Conservation (phyloP, 352 stramenopile species). For the Thalassiosira mediterranea region DNA sequence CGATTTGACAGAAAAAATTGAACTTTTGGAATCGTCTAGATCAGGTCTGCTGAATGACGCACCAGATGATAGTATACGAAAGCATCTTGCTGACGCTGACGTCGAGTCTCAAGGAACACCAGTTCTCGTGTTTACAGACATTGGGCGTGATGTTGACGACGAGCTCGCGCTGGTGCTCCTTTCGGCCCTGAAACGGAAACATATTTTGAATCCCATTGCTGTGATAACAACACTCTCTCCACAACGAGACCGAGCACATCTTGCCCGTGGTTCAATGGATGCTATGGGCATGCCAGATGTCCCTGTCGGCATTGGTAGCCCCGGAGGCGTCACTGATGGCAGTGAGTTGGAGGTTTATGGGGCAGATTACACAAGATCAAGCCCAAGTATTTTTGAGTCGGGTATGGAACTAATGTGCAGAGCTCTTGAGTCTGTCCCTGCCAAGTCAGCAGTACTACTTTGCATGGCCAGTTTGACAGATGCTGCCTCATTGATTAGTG, state of each 20-base stretch:
- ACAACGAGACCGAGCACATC: constrained; percentile 41
- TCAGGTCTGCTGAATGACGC: constrained; percentile 16
- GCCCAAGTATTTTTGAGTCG: constrained; percentile 58
- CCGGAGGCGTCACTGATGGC: constrained; percentile 39
- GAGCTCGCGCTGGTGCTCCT: constrained; percentile 58
- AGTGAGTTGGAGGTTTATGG: constrained; percentile 55
- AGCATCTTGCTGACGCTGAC: constrained; percentile 30
- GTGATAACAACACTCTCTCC: constrained; percentile 55
- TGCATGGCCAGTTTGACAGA: constrained; percentile 63
- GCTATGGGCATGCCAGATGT: constrained; percentile 63
- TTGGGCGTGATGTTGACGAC: constrained; percentile 65
- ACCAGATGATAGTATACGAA: constrained; percentile 10
- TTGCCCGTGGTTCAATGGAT: constrained; percentile 58
- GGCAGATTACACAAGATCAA: constrained; percentile 54
- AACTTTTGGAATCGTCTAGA: constrained; percentile 26
- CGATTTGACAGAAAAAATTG: constrained; percentile 50
- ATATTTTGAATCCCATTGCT: constrained; percentile 61
- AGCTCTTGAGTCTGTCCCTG: constrained; percentile 53
- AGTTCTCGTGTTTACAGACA: constrained; percentile 64
- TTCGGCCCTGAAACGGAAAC: constrained; percentile 46
- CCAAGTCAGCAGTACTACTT: constrained; percentile 52
- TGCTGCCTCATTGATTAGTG: constrained; percentile 51
- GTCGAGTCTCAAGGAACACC: constrained; percentile 51
- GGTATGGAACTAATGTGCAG: constrained; percentile 44
- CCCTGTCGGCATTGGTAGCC: constrained; percentile 54